Evolutionary conservation across 176 grass and related monocot genomes (phyloP).

Genomic region (Eleusine indica): DNA sequence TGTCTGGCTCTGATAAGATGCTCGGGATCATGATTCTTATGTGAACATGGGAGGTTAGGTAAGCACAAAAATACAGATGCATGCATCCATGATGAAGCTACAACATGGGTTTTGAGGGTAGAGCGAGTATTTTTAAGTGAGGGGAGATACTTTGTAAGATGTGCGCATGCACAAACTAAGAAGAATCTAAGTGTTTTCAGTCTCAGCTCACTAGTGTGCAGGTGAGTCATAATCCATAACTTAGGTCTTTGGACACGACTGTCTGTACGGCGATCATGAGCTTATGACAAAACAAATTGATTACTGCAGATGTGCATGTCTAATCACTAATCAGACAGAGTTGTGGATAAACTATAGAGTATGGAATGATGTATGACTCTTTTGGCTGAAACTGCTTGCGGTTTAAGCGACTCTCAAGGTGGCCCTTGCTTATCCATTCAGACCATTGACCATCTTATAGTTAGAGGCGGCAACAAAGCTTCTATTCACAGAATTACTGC

Average conservation of each 20-base stretch:
- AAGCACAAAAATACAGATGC: conserved; percentile 17
- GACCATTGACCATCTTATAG: background rate
- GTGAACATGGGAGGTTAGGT: conserved; percentile 37
- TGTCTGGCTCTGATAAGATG: conserved; percentile 19
- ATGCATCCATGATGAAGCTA: conserved; percentile 24
- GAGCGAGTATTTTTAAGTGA: background rate
- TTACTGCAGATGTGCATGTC: conserved; percentile 1
- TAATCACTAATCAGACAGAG: conserved; percentile 28
- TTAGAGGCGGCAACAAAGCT: background rate
- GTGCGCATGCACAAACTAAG: conserved; percentile 2
- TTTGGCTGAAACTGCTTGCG: conserved; percentile 8
- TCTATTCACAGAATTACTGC: background rate
- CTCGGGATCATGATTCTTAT: conserved; percentile 28
- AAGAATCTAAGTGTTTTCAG: conserved; percentile 15
- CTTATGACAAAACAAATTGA: conserved; percentile 25
- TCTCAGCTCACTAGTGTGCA: conserved; percentile 22
- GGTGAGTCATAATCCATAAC: conserved; percentile 1
- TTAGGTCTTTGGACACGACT: conserved; percentile 4
- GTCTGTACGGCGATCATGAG: conserved; percentile 25
- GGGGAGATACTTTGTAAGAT: conserved; percentile 13
- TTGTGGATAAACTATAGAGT: conserved; percentile 34
- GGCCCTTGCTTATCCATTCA: conserved; percentile 32
- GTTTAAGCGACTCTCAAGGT: conserved; percentile 23
- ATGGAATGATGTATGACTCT: conserved; percentile 21
- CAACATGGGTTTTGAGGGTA: background rate